Evolutionary conservation across 192 early-diverging fungal genomes (phyloP).

Genomic region (Umbelopsis ramanniana): DNA sequence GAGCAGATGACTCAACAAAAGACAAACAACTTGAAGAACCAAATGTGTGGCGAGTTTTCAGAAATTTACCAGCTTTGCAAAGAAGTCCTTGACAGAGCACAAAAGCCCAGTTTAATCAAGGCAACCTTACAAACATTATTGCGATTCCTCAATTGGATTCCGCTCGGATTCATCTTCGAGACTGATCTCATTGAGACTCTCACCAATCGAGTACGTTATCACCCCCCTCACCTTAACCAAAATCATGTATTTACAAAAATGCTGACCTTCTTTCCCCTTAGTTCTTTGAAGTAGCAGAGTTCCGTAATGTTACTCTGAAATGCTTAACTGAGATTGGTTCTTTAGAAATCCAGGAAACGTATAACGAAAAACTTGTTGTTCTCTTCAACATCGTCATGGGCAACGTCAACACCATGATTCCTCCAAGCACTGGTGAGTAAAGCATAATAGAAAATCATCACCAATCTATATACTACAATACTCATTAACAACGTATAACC

Average conservation of each 20-base stretch:
- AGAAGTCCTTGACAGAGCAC: slow-evolving; percentile 92
- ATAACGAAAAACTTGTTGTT: slow-evolving; percentile 84
- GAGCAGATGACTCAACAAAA: slow-evolving; percentile 99
- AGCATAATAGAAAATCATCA: background rate
- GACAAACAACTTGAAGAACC: slow-evolving; percentile 90
- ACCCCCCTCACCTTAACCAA: no score
- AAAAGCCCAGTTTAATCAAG: slow-evolving; percentile 85
- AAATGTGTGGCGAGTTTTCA: slow-evolving; percentile 94
- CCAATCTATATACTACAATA: background rate
- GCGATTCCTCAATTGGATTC: slow-evolving; percentile 98
- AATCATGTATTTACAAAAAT: background rate
- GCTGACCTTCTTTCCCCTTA: slow-evolving; percentile 35
- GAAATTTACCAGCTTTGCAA: slow-evolving; percentile 95
- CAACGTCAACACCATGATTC: slow-evolving; percentile 70
- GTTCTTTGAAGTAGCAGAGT: slow-evolving; percentile 86
- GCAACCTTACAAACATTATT: slow-evolving; percentile 95
- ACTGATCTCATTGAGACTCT: slow-evolving; percentile 87
- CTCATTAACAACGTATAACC: slow-evolving; percentile 2
- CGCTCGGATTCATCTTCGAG: slow-evolving; percentile 98
- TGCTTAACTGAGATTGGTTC: slow-evolving; percentile 97
- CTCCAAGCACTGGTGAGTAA: slow-evolving; percentile 64
- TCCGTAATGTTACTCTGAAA: slow-evolving; percentile 93
- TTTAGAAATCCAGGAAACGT: slow-evolving; percentile 79
- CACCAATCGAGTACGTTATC: slow-evolving; percentile 67
- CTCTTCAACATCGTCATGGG: slow-evolving; percentile 86